These are phyloP conservation scores for Thalassiosira livingstoniorum DNA, from an alignment of 352 stramenopile genomes.

Conservation along the genomic window DNA sequence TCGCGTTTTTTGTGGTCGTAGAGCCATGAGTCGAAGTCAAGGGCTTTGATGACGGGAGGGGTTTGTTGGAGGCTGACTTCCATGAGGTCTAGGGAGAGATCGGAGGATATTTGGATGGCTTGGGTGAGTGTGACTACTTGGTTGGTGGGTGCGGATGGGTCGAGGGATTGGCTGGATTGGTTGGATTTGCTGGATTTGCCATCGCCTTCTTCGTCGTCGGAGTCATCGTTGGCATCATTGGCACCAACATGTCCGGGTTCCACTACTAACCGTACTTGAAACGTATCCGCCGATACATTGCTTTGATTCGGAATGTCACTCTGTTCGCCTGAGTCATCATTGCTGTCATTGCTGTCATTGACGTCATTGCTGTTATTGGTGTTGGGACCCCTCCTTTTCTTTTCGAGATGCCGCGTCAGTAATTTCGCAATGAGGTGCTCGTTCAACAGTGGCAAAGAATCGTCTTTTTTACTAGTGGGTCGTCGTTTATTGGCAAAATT, in stretches of 20 bases:
- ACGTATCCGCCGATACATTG: constrained; percentile 41
- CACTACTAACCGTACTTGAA: constrained; percentile 57
- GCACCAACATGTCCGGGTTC: constrained; percentile 27
- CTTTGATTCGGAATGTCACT: not conserved
- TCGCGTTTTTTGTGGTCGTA: constrained; percentile 59
- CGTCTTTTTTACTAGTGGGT: constrained; percentile 2
- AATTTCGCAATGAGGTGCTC: constrained; percentile 64
- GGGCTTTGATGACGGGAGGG: constrained; percentile 73
- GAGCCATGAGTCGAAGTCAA: constrained; percentile 62
- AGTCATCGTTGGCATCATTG: constrained; percentile 5
- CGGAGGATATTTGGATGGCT: constrained; percentile 64
- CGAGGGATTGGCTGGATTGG: not conserved
- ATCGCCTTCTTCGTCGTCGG: constrained; percentile 1
- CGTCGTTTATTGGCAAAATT: not conserved
- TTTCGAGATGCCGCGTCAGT: constrained; percentile 31
- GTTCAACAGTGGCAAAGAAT: constrained; percentile 51
- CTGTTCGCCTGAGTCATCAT: too few species aligned
- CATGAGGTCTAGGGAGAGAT: constrained; percentile 69
- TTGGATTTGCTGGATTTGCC: not conserved
- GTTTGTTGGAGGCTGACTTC: constrained; percentile 55
- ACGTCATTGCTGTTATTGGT: too few species aligned
- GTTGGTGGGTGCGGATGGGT: not conserved
- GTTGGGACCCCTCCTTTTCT: constrained; percentile 30
- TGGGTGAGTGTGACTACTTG: constrained; percentile 55
- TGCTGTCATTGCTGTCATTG: too few species aligned